A percentile compares a stretch with the other conserved stretches of the same genome.
Conservation (phyloP, 208 protist species). For the Trypanosoma mega region DNA sequence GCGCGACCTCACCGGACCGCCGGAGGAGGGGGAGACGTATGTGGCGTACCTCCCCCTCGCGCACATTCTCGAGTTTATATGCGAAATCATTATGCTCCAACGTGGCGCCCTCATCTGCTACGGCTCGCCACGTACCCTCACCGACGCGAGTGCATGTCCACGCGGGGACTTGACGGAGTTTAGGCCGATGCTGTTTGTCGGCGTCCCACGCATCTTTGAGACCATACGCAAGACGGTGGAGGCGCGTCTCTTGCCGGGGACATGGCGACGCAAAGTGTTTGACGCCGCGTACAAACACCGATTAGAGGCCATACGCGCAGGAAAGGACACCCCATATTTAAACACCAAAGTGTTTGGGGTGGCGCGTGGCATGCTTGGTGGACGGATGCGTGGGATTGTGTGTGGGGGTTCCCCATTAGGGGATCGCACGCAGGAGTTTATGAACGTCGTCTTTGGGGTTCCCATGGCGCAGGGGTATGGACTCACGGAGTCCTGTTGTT, state of each 20-base stretch:
- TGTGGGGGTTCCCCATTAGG: slow-evolving; percentile 79
- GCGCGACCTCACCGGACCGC: slow-evolving; percentile 39
- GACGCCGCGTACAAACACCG: slow-evolving; percentile 57
- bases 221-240: slow-evolving; percentile 81
- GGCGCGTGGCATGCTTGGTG: slow-evolving; percentile 59
- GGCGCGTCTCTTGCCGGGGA: slow-evolving; percentile 50
- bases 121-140: slow-evolving; percentile 77
- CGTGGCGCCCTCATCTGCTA: slow-evolving; percentile 74
- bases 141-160: slow-evolving; percentile 57
- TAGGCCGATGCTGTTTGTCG: slow-evolving; percentile 72
- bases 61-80: slow-evolving; percentile 91
- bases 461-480: slow-evolving; percentile 88
- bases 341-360: slow-evolving; percentile 76
- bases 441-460: slow-evolving; percentile 82
- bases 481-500: slow-evolving; percentile 82
- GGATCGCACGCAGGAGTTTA: slow-evolving; percentile 73
- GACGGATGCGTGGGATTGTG: slow-evolving; percentile 65
- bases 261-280: slow-evolving; percentile 67
- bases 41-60: slow-evolving; percentile 88
- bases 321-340: slow-evolving; percentile 76
- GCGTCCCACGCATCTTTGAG: slow-evolving; percentile 85
- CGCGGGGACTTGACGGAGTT: slow-evolving; percentile 78
- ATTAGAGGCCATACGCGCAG: slow-evolving; percentile 62
- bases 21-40: slow-evolving; percentile 59
- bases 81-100: slow-evolving; percentile 57